Percentiles rank a stretch among this genome's conserved stretches.
Conservation (phyloP, 2,329 filamentous ascomycete species). For the Dissoconium aciculare region DNA sequence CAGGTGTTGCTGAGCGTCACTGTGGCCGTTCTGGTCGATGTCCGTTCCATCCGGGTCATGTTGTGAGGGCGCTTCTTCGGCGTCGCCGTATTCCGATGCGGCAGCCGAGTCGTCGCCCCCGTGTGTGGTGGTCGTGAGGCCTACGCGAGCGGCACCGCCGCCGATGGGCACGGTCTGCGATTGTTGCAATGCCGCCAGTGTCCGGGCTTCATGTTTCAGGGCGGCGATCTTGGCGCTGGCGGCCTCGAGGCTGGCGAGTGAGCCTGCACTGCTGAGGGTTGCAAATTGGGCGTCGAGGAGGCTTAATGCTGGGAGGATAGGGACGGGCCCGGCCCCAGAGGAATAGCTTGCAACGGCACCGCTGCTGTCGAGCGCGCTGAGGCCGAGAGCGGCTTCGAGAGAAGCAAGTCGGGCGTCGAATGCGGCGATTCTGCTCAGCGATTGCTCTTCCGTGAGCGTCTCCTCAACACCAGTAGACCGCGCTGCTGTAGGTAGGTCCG, state of each 20-base stretch:
- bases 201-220: constrained; percentile 49
- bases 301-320: constrained; percentile 70
- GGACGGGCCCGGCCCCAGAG: constrained; percentile 32
- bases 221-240: constrained; percentile 15
- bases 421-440: constrained; percentile 65
- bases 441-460: constrained; percentile 33
- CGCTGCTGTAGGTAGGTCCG: neutral
- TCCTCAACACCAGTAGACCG: constrained; percentile 2
- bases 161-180: neutral
- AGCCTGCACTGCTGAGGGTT: constrained; percentile 53
- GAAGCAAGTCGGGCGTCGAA: constrained; percentile 70
- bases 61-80: constrained; percentile 23
- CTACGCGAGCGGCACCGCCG: neutral
- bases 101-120: constrained; percentile 2
- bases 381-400: constrained; percentile 67
- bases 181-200: constrained; percentile 44
- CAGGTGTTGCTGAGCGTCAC: too few relatives aligned
- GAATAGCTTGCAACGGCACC: constrained; percentile 40
- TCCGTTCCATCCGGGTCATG: constrained; percentile 7
- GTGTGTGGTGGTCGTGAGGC: constrained; percentile 4
- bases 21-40: too few relatives aligned
- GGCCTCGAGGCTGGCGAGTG: constrained; percentile 55
- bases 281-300: constrained; percentile 66
- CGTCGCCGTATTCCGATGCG: constrained; percentile 5
- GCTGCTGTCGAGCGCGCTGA: constrained; percentile 49